These are phyloP conservation scores for Aspergillus wentii DNA, from an alignment of 495 filamentous ascomycete species.

Conservation along the genomic window DNA sequence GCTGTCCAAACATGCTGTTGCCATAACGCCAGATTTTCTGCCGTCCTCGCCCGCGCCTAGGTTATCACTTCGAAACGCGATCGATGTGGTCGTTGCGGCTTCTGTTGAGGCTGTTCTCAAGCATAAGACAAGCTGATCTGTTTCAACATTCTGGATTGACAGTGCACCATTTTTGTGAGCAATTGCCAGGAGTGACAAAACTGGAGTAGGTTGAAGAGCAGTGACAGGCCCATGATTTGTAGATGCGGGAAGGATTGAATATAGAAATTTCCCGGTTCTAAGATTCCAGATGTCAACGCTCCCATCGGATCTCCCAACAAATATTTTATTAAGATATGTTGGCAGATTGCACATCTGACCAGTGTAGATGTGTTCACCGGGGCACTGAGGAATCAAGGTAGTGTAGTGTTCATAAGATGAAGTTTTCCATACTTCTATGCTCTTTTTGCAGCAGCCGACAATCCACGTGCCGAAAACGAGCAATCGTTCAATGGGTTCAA, in stretches of 20 bases:
- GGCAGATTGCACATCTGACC: conserved; percentile 77
- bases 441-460: conserved; percentile 68
- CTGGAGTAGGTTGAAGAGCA: conserved; percentile 76
- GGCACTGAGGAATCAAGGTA: conserved; percentile 53
- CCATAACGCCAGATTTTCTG: conserved; percentile 76
- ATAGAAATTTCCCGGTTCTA: conserved; percentile 80
- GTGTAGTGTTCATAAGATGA: conserved; percentile 85
- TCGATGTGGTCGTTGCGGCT: conserved; percentile 61
- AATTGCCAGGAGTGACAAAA: conserved; percentile 79
- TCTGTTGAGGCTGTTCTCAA: conserved; percentile 54
- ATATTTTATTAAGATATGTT: conserved; percentile 93
- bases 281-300: conserved; percentile 96
- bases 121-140: conserved; percentile 62
- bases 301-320: conserved; percentile 82
- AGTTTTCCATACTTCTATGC: conserved; percentile 85
- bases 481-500: conserved; percentile 70
- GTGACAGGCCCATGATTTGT: conserved; percentile 68
- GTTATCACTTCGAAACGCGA: conserved; percentile 90
- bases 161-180: conserved; percentile 76
- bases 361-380: conserved; percentile 55
- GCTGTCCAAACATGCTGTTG: conserved; percentile 61
- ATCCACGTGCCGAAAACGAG: conserved; percentile 89
- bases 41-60: conserved; percentile 86
- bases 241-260: conserved; percentile 71
- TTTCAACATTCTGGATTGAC: conserved; percentile 73